Conservation (phyloP, 2,329 filamentous ascomycete genomes). For the Hypoxylon rubiginosum region DNA sequence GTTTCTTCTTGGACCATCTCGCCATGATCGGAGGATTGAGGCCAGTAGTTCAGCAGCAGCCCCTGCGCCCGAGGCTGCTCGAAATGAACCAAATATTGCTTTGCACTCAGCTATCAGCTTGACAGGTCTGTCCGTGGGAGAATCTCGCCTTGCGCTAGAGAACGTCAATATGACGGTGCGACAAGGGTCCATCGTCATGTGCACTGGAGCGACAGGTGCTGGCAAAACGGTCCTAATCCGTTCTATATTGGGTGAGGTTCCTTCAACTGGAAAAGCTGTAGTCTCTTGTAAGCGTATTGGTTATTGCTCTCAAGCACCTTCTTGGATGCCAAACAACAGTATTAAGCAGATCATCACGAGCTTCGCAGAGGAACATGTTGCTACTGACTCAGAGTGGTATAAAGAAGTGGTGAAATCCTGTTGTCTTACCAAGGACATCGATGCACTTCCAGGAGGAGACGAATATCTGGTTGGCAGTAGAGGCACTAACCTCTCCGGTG, state of each 20-base stretch:
- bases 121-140: conserved; percentile 26
- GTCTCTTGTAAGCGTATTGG: conserved; percentile 49
- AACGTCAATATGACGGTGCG: conserved; percentile 45
- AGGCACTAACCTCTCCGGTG: conserved; percentile 49
- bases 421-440: conserved; percentile 46
- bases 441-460: conserved; percentile 40
- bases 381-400: conserved; percentile 49
- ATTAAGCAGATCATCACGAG: conserved; percentile 53
- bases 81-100: not conserved
- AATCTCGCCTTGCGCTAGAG: conserved; percentile 37
- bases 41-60: conserved; percentile 21
- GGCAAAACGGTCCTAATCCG: conserved; percentile 49
- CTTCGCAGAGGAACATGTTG: conserved; percentile 19
- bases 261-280: conserved; percentile 44
- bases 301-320: conserved; percentile 56
- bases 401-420: conserved; percentile 46
- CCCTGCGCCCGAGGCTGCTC: not conserved
- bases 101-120: conserved; percentile 1
- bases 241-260: conserved; percentile 39
- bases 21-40: conserved; percentile 29
- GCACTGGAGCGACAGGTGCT: conserved; percentile 46
- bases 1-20: conserved; percentile 48
- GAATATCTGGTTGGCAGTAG: conserved; percentile 38
- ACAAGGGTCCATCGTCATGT: conserved; percentile 44
- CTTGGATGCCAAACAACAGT: conserved; percentile 55